phyloP scores from a whole-genome alignment of 2,329 filamentous ascomycete species.

The Kalmusia sp. region DNA sequence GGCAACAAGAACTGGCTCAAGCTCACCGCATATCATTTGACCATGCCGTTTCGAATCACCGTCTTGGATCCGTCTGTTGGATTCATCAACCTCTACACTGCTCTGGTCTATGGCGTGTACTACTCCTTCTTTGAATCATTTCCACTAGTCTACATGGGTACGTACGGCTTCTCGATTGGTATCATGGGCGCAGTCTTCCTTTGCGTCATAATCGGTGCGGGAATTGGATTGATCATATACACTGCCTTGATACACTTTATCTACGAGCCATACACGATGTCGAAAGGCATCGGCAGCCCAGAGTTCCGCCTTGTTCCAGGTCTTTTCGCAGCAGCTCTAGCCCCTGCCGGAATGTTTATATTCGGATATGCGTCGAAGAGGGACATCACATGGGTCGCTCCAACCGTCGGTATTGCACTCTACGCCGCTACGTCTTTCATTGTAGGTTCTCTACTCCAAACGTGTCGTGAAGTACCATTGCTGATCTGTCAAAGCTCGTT shows the following conservation, averaged over 20 bases:
- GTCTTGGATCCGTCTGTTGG: constrained; percentile 46
- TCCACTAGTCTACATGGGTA: constrained; percentile 16
- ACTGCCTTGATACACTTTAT: constrained; percentile 2
- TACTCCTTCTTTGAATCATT: constrained; percentile 23
- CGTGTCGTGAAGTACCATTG: constrained; percentile 25
- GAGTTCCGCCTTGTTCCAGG: constrained; percentile 7
- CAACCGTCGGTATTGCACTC: constrained; percentile 52
- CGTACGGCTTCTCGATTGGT: constrained; percentile 17
- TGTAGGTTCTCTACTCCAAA: background rate
- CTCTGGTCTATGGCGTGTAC: constrained; percentile 24
- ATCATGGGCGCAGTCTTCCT: constrained; percentile 13
- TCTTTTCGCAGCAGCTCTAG: constrained; percentile 3
- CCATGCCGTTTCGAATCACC: constrained; percentile 53
- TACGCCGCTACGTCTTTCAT: constrained; percentile 29
- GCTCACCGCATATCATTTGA: constrained; percentile 2
- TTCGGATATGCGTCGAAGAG: constrained; percentile 7
- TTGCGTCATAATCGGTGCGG: constrained; percentile 9
- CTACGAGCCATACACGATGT: constrained; percentile 10
- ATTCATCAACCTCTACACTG: constrained; percentile 24
- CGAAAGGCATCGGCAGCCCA: constrained; percentile 6
- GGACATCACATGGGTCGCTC: constrained; percentile 5
- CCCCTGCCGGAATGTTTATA: constrained; percentile 7
- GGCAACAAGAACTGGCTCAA: constrained; percentile 57
- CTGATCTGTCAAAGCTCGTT: constrained; percentile 7
- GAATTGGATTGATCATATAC: constrained; percentile 4